These are phyloP conservation scores for Trypanosomatidae sp. DNA, from an alignment of 208 protist species.

Conservation along the genomic window DNA sequence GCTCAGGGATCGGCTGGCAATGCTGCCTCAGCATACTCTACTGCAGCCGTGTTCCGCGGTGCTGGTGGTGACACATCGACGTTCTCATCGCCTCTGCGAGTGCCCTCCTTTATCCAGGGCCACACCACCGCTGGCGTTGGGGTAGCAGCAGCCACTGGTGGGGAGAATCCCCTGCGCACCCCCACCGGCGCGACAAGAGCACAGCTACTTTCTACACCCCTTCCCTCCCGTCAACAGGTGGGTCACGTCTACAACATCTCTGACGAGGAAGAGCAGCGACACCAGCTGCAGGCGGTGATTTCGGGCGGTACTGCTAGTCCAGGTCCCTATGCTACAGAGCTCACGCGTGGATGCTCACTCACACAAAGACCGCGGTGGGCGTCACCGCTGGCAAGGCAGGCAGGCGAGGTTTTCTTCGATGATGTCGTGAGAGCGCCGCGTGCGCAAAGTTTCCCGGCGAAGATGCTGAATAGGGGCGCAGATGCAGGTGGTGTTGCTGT, in stretches of 20 bases:
- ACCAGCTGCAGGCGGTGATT: not conserved
- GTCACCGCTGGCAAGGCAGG: not conserved
- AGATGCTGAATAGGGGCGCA: not conserved
- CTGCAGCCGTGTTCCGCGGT: not conserved
- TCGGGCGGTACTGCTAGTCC: not conserved
- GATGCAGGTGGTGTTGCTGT: not conserved
- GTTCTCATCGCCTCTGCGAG: constrained; percentile 3
- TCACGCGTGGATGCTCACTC: not conserved
- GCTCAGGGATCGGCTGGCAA: not conserved
- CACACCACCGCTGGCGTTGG: not conserved
- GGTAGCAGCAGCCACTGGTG: not conserved
- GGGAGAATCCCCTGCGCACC: not conserved
- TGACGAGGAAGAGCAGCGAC: not conserved
- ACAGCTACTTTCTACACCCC: not conserved
- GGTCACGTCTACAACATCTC: constrained; percentile 9
- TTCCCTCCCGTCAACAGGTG: not conserved
- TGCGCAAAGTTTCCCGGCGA: not conserved
- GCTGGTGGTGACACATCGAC: not conserved
- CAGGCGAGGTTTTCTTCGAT: constrained; percentile 3
- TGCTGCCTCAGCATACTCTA: not conserved
- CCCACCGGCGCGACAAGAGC: not conserved
- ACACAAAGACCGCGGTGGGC: not conserved
- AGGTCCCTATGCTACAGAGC: not conserved
- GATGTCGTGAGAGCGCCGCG: not conserved
- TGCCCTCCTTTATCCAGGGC: not conserved